These are phyloP conservation scores for Huntiella decipiens DNA, from an alignment of 2,329 filamentous ascomycete genomes.

Conservation along the genomic window DNA sequence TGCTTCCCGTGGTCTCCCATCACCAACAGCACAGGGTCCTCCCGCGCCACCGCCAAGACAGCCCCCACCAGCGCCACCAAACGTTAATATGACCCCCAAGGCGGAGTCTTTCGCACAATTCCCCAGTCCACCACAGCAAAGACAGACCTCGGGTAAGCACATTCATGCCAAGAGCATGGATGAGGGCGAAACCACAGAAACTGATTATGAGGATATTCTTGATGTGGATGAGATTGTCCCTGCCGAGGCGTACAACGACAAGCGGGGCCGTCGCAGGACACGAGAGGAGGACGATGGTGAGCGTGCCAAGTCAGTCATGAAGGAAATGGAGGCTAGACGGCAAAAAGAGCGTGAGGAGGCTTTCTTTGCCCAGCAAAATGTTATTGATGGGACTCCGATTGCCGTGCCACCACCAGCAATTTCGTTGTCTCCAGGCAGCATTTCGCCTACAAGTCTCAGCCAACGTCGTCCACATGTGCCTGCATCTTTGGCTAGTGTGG, in stretches of 20 bases:
- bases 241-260: conserved; percentile 16
- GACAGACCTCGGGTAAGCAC: neutral
- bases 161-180: neutral
- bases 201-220: conserved; percentile 64
- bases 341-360: conserved; percentile 43
- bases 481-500: conserved; percentile 33
- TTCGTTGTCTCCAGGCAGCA: conserved; percentile 7
- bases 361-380: neutral
- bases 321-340: conserved; percentile 52
- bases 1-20: conserved; percentile 32
- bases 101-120: conserved; percentile 31
- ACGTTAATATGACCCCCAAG: conserved; percentile 21
- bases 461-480: conserved; percentile 21
- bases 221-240: conserved; percentile 46
- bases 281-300: conserved; percentile 72
- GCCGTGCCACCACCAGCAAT: conserved; percentile 5
- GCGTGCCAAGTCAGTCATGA: conserved; percentile 46
- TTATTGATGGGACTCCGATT: conserved; percentile 7
- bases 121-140: conserved; percentile 48
- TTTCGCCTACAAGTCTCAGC: conserved; percentile 22
- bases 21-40: conserved; percentile 24
- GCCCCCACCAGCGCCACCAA: conserved; percentile 23
- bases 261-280: conserved; percentile 63
- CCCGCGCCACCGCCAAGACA: conserved; percentile 34
- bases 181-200: conserved; percentile 52